Percentiles rank a stretch among this genome's conserved stretches.
These are phyloP conservation scores for Chlorella sp. DNA, from an alignment of 139 green algal genomes.

Conservation along the genomic window DNA sequence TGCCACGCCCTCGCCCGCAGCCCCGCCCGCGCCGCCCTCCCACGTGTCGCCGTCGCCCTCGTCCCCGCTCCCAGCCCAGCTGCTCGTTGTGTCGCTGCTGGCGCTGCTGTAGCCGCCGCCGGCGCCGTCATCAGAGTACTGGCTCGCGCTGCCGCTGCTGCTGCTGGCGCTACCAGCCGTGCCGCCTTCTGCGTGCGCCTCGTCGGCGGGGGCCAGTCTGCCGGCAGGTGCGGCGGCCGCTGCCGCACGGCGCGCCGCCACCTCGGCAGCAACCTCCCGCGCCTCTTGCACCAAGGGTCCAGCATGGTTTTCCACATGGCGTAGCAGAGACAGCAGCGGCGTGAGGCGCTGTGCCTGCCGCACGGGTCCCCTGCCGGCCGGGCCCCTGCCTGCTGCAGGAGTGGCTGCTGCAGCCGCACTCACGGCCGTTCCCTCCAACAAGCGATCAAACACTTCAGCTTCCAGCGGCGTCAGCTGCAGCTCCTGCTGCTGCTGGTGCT, in stretches of 20 bases:
- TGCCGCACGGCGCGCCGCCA: slow-evolving; percentile 12
- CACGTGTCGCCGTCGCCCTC: not conserved
- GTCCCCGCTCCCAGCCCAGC: not conserved
- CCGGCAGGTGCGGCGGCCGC: not conserved
- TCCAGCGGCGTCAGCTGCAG: slow-evolving; percentile 6
- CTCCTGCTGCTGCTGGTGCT: not conserved
- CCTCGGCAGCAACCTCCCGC: slow-evolving; percentile 26
- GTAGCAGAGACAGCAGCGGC: slow-evolving; percentile 5
- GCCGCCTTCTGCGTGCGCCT: no score
- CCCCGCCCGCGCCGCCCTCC: not conserved
- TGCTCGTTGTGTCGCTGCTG: not conserved
- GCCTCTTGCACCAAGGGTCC: slow-evolving; percentile 24
- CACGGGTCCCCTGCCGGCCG: no score
- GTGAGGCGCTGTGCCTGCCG: not conserved
- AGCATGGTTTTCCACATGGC: slow-evolving; percentile 18
- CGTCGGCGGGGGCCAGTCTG: no score
- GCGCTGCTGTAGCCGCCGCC: not conserved
- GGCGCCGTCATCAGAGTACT: not conserved
- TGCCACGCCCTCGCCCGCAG: not conserved
- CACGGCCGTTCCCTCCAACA: slow-evolving; percentile 7
- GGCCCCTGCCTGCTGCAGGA: not conserved
- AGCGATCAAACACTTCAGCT: slow-evolving; percentile 7
- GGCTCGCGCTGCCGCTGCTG: not conserved
- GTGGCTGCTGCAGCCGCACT: not conserved
- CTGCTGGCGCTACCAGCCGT: not conserved